Evolutionary conservation across 2,329 filamentous ascomycete species (phyloP), one percentile per base, ranked within the genome.

Genomic region (Fusarium domesticum): DNA sequence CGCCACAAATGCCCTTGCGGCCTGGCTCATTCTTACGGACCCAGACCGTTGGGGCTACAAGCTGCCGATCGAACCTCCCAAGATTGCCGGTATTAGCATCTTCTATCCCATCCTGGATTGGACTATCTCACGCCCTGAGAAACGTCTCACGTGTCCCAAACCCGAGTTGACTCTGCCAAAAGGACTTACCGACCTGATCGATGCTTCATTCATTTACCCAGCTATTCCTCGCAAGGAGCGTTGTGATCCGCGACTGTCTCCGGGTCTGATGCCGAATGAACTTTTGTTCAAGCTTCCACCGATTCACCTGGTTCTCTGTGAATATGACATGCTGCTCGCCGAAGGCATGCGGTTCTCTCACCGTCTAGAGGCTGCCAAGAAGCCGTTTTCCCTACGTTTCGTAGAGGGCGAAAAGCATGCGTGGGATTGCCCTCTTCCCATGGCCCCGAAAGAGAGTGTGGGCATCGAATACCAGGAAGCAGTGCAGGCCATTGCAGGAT

Each of bases 21-120:
- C 69, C 16, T 73, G 70, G 69, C 56, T 70, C 39, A 60, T 74
- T 47, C 63, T 78, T 6, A 65, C 74, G 39, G 69, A 74, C 42
- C 66, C 76, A 7, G 53, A 64, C 11, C 54, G 62, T 36, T 64
- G 70, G 68, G 46, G 66, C 39, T 70, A 72, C 60, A 62, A 57
- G 38, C 50, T 63, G 15, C 64, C 58, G 6, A 48, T 70, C 8
- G 67, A 73, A 1, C 62, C 68, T 2, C 71, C 79, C 35, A 62
- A 64, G 6, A 70, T 85, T 45, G 63, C 70, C 18, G 79, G 77
- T 15, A 64, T 82, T 2, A 70, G 72, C 6, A 72, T 81, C 28
- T 85, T 80, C 68, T 85, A 85, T 57, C 82, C 82, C 0, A 70
- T 80, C 1, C 72, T 79, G 31, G 81, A 85, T 61, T 84, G 78